phyloP scores from a whole-genome alignment of 2,329 filamentous ascomycete species.

The Colletotrichum tropicicola region DNA sequence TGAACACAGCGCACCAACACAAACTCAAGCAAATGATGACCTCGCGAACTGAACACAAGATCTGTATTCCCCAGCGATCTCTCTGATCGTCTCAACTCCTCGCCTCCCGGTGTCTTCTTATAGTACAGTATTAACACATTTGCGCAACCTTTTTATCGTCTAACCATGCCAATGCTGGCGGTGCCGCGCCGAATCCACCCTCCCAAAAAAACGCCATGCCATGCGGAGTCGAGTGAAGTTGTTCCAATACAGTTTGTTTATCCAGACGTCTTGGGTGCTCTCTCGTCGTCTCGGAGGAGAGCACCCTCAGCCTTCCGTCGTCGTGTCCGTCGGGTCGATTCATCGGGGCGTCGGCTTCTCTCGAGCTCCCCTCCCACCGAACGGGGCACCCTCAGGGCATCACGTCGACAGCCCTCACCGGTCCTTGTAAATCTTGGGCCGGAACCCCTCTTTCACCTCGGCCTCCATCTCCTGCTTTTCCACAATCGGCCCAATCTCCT shows the following conservation, averaged over 20 bases:
- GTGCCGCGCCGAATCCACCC: slow-evolving; percentile 24
- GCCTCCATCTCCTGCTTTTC: slow-evolving; percentile 79
- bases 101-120: slow-evolving; percentile 4
- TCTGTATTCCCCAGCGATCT: slow-evolving; percentile 17
- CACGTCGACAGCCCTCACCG: slow-evolving; percentile 11
- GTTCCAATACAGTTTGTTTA: slow-evolving; percentile 24
- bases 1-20: too few relatives aligned
- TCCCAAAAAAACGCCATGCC: slow-evolving; percentile 32
- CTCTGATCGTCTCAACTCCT: neutral
- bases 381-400: too few relatives aligned
- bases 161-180: slow-evolving; percentile 30
- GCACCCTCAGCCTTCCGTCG: neutral
- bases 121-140: slow-evolving; percentile 30
- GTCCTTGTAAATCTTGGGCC: slow-evolving; percentile 94
- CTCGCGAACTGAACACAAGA: neutral
- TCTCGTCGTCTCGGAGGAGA: neutral
- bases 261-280: neutral
- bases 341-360: neutral
- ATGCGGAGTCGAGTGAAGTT: slow-evolving; percentile 35
- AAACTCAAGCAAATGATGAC: too few relatives aligned
- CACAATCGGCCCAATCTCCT: slow-evolving; percentile 78
- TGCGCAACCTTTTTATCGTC: slow-evolving; percentile 26
- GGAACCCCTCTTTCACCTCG: slow-evolving; percentile 87
- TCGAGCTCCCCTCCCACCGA: neutral
- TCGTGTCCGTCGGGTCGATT: neutral